Evolutionary conservation across 2,329 filamentous ascomycete species (phyloP), one percentile per base, ranked within the genome.

Genomic region (Knufia fluminis): DNA sequence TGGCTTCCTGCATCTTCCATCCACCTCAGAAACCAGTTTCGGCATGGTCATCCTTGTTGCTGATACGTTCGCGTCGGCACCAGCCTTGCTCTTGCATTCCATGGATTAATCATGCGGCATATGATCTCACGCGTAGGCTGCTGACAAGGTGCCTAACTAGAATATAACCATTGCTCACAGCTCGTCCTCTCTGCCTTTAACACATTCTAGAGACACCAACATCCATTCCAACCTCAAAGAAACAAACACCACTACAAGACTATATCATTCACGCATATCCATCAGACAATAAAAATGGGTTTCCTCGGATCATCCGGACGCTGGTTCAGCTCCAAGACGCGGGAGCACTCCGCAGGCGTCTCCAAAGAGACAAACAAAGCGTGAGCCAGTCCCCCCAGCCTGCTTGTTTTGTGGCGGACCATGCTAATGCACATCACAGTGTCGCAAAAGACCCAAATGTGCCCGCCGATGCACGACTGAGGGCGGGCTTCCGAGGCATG

Each of bases 401-500:
- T 17, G 10, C 16, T 8, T 9, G 38, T 12, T 14, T 20, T 46
- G 20, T 28, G 17, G 19, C 16, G 20, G 9, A 9, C 26, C 19
- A 7, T 20, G 19, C 28, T 38, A 4, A 38, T 3, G n/a, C 44
- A 10, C 22, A 8, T 22, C 8, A 9, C 14, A 46, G 44, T 14
- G 32, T 46, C 22, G 44, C 44, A n/a, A n/a, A 32, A 22, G 22
- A 46, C 33, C 44, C 44, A 3, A 36, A 36, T 46, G 44, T 46
- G 4, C 44, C 44, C 36, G 44, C 44, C 10, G 44, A 46, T 17
- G 44, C 44, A 4, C 44, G 44, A 9, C n/a, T 46, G 10, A 36
- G 44, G n/a, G 44, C 44, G 4, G 44, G 44, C 16, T 46, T 46
- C 44, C 31, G 44, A 36, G 32, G 44, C 33, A 36, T 46, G 20